Percentiles rank a stretch among this genome's conserved stretches.
These are phyloP conservation scores for Pseudognaphalium luteoalbum DNA, from an alignment of 129 eudicot species.

Conservation along the genomic window DNA sequence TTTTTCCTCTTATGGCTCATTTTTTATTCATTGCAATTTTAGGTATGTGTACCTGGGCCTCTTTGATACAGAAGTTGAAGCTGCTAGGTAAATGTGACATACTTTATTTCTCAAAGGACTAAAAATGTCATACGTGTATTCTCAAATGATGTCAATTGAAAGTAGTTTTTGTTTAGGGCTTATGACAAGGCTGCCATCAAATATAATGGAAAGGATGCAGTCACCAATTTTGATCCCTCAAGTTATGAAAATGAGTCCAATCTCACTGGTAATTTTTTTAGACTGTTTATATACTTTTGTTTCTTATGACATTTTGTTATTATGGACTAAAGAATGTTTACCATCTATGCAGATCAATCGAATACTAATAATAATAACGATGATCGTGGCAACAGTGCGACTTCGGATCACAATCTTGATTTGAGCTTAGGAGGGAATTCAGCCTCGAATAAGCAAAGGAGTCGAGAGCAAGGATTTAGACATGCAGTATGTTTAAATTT, in stretches of 20 bases:
- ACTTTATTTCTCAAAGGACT: conserved; percentile 30
- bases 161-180: conserved; percentile 51
- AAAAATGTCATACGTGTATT: conserved; percentile 20
- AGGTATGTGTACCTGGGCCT: conserved; percentile 99
- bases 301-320: neutral
- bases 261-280: conserved; percentile 37
- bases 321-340: too few relatives aligned
- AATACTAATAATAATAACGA: conserved; percentile 1
- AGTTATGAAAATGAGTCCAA: conserved; percentile 61
- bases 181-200: conserved; percentile 90
- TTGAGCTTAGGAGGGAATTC: conserved; percentile 67
- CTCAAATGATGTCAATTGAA: neutral
- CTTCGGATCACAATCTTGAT: conserved; percentile 67
- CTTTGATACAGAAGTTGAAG: conserved; percentile 96
- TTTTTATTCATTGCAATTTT: conserved; percentile 13
- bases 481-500: conserved; percentile 40
- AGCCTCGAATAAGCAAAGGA: conserved; percentile 33
- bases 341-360: conserved; percentile 37
- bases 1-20: conserved; percentile 28
- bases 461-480: conserved; percentile 39
- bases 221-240: conserved; percentile 82
- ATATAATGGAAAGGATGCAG: conserved; percentile 89
- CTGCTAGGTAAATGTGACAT: conserved; percentile 72
- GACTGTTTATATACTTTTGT: neutral
- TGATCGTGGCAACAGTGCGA: conserved; percentile 15